Evolutionary conservation across 139 green algal genomes (phyloP), one percentile per base, ranked within the genome.

Genomic region (Spirogloea muscicola): DNA sequence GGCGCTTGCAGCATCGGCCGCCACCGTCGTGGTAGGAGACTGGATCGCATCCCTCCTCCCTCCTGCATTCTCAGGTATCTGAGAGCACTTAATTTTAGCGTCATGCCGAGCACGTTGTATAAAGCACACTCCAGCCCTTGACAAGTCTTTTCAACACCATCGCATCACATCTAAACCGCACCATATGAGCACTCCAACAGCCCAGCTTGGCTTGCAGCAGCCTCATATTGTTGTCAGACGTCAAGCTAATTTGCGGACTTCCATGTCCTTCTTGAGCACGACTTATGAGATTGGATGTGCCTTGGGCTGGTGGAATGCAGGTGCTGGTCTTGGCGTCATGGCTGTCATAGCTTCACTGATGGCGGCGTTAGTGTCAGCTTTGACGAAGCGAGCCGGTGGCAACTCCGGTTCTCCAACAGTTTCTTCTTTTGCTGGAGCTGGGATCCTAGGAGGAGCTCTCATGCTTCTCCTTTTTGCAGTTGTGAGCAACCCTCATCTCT

Each of bases 391-490:
- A n/a, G 38, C 38, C 6, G 59, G 7, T 16, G 38, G 51, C 9
- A 60, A 60, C n/a, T 21, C n/a, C 21, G n/a, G 51, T 9, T 9
- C 59, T 13, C 59, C 18, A n/a, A 16, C 38, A 3, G 39, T 63
- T 10, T 5, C n/a, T 6, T 9, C 18, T 2, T 78, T 80, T 37
- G 39, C 41, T 10, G 72, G 72, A 3, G 58, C 58, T 10, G 39
- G 25, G 0, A 27, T 10, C 3, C 58, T 83, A 7, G 60, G 58
- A 13, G 29, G 57, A 5, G 67, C 55, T n/a, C 66, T 83, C 1
- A 83, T 83, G 76, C 58, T 77, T 1, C 2, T 83, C 49, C 77
- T 83, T 42, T 82, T n/a, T n/a, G n/a, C n/a, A n/a, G n/a, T n/a
- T n/a, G n/a, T n/a, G n/a, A n/a, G n/a, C n/a, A n/a, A n/a, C n/a